Evolutionary conservation across 768 basidiomycete species (phyloP).

Genomic region (Clitopilus hobsonii): DNA sequence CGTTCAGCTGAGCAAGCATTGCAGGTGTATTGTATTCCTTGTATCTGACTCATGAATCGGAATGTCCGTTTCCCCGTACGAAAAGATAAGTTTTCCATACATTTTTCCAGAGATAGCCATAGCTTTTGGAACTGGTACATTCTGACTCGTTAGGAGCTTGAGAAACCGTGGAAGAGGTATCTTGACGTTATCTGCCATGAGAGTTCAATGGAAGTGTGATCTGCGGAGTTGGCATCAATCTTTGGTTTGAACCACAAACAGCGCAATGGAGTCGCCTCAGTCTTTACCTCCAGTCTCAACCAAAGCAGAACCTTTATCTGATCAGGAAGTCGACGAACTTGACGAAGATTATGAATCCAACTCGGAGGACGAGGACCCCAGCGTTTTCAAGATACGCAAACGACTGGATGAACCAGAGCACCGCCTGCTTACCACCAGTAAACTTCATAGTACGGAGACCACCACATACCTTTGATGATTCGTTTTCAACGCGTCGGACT

Average conservation of each 20-base stretch:
- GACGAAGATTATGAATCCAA: slow-evolving; percentile 41
- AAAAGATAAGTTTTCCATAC: slow-evolving; percentile 24
- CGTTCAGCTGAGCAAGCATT: slow-evolving; percentile 52
- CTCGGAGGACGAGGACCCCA: slow-evolving; percentile 31
- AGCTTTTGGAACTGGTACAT: slow-evolving; percentile 57
- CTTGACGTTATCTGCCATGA: slow-evolving; percentile 31
- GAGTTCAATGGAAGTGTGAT: not conserved
- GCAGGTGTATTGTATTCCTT: slow-evolving; percentile 62
- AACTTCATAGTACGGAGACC: slow-evolving; percentile 44
- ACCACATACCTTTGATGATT: not conserved
- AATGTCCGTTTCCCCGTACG: not conserved
- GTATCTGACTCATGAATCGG: slow-evolving; percentile 42
- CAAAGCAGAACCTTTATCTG: slow-evolving; percentile 15
- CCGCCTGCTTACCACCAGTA: slow-evolving; percentile 35
- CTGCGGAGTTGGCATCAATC: not conserved
- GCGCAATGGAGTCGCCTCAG: slow-evolving; percentile 5
- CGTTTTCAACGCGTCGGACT: not conserved
- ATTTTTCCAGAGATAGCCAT: slow-evolving; percentile 70
- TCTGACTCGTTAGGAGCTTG: slow-evolving; percentile 55
- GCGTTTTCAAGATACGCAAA: slow-evolving; percentile 38
- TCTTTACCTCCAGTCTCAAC: slow-evolving; percentile 3
- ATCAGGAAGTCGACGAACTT: slow-evolving; percentile 43
- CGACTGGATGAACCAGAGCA: slow-evolving; percentile 35
- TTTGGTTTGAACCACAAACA: slow-evolving; percentile 2
- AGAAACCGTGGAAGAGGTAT: slow-evolving; percentile 64